phyloP scores from a whole-genome alignment of 2,329 filamentous ascomycete genomes.

The Fusarium virguliforme region DNA sequence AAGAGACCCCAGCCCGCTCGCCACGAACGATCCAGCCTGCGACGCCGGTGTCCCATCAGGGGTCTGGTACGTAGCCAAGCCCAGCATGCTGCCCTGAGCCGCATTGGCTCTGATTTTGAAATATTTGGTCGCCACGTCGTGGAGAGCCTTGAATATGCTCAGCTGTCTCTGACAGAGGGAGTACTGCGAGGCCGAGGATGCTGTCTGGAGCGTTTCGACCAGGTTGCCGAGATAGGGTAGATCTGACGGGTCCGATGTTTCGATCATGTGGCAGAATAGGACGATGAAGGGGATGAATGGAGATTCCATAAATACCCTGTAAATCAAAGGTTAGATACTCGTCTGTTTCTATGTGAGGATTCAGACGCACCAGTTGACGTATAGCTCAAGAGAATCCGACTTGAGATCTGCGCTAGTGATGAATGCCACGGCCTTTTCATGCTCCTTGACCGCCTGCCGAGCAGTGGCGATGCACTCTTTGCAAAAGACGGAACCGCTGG shows the following conservation, averaged over 20 bases:
- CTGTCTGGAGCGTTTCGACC: conserved; percentile 32
- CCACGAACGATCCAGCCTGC: neutral
- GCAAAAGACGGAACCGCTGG: conserved; percentile 35
- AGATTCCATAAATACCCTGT: conserved; percentile 40
- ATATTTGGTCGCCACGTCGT: conserved; percentile 46
- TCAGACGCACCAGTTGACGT: conserved; percentile 22
- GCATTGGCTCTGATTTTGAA: neutral
- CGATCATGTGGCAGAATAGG: conserved; percentile 51
- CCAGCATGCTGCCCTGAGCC: neutral
- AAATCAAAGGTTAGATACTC: neutral
- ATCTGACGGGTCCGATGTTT: conserved; percentile 61
- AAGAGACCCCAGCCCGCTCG: neutral
- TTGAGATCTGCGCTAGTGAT: neutral
- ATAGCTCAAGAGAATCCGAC: conserved; percentile 21
- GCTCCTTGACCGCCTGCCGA: conserved; percentile 35
- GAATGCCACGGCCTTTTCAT: conserved; percentile 25
- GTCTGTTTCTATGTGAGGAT: neutral
- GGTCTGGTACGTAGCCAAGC: no score
- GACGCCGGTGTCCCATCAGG: neutral
- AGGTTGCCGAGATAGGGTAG: conserved; percentile 51
- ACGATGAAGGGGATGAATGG: conserved; percentile 51
- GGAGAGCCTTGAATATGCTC: conserved; percentile 45
- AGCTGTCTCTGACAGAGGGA: conserved; percentile 33
- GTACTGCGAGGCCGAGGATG: conserved; percentile 16
- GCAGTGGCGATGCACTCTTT: conserved; percentile 47